Conservation (phyloP, 148 eudicot genomes). For the Chenopodium album region DNA sequence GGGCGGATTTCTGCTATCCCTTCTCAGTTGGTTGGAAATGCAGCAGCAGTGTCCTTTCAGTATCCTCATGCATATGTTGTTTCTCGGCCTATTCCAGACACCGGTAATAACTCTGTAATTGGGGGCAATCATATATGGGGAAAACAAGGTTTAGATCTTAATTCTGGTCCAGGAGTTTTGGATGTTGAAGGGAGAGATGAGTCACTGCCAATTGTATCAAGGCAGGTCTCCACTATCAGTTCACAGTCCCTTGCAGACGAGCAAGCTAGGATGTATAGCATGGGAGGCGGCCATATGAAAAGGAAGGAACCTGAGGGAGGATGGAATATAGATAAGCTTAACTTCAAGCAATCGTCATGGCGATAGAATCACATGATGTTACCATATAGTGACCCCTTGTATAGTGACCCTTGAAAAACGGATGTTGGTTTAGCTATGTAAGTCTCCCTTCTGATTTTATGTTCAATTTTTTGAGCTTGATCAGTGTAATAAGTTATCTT, state of each 20-base stretch:
- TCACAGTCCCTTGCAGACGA: slow-evolving; percentile 56
- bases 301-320: slow-evolving; percentile 88
- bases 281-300: slow-evolving; percentile 57
- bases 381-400: slow-evolving; percentile 27
- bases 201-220: slow-evolving; percentile 37
- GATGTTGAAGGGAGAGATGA: slow-evolving; percentile 64
- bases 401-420: slow-evolving; percentile 33
- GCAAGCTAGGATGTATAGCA: slow-evolving; percentile 49
- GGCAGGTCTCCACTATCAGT: slow-evolving; percentile 47
- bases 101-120: slow-evolving; percentile 31
- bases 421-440: slow-evolving; percentile 33
- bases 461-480: slow-evolving; percentile 16
- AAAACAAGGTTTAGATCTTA: slow-evolving; percentile 73
- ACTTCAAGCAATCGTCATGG: slow-evolving; percentile 64
- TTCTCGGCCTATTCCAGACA: slow-evolving; percentile 39
- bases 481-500: background rate
- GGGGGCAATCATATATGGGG: slow-evolving; percentile 56
- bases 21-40: slow-evolving; percentile 68
- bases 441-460: slow-evolving; percentile 18
- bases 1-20: slow-evolving; percentile 53
- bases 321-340: slow-evolving; percentile 58
- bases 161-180: slow-evolving; percentile 66
- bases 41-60: slow-evolving; percentile 53
- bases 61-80: slow-evolving; percentile 61
- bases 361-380: slow-evolving; percentile 35